Percentiles rank a stretch among this genome's conserved stretches.
Conservation (phyloP, 768 basidiomycete genomes). For the Naganishia vishniacii region DNA sequence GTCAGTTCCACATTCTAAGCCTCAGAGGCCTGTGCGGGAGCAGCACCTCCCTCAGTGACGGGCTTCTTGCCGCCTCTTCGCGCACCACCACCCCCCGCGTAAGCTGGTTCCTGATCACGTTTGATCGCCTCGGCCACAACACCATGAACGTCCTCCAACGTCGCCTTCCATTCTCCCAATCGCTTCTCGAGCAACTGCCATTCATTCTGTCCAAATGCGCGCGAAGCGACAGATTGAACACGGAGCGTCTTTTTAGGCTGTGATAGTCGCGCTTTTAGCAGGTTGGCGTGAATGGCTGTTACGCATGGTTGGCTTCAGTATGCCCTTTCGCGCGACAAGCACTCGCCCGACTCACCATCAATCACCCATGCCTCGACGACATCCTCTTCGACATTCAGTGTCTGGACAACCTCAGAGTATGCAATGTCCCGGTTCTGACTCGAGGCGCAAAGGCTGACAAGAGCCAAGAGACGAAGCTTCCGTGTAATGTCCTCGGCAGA, state of each 20-base stretch:
- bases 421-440: constrained; percentile 32
- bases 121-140: constrained; percentile 41
- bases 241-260: constrained; percentile 42
- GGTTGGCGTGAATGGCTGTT: constrained; percentile 42
- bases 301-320: neutral
- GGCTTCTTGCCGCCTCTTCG: neutral
- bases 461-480: constrained; percentile 43
- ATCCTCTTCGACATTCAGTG: constrained; percentile 36
- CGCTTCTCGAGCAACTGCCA: constrained; percentile 44
- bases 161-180: constrained; percentile 43
- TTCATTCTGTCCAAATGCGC: constrained; percentile 38
- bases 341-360: constrained; percentile 36
- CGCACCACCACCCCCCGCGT: neutral
- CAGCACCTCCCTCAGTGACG: neutral
- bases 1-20: neutral
- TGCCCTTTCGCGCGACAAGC: neutral
- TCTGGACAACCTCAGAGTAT: constrained; percentile 37
- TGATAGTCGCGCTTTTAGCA: constrained; percentile 42
- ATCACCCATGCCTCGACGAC: constrained; percentile 47
- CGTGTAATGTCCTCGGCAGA: constrained; percentile 35
- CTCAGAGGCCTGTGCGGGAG: constrained; percentile 6
- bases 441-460: constrained; percentile 35
- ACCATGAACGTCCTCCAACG: constrained; percentile 38
- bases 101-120: constrained; percentile 6
- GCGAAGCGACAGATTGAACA: constrained; percentile 38